phyloP scores from a whole-genome alignment of 1,284 basidiomycete species.

The Chalciporus sp. region DNA sequence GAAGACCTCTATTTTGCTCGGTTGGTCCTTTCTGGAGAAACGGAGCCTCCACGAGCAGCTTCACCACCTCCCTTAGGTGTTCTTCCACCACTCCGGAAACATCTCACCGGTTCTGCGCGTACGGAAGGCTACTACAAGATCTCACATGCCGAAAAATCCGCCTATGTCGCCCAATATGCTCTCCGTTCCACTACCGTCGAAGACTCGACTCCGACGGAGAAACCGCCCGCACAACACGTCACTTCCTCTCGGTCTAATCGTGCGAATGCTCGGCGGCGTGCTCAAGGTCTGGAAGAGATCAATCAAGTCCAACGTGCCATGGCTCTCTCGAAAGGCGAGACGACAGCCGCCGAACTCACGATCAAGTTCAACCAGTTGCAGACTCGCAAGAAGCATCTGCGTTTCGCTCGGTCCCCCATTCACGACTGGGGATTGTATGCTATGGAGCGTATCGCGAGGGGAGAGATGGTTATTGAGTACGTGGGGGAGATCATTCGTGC shows the following conservation, averaged over 20 bases:
- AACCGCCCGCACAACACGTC: constrained; percentile 55
- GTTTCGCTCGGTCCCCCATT: constrained; percentile 94
- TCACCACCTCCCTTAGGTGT: constrained; percentile 35
- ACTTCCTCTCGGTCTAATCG: constrained; percentile 90
- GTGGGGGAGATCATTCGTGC: constrained; percentile 97
- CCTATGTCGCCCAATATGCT: constrained; percentile 83
- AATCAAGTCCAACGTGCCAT: constrained; percentile 80
- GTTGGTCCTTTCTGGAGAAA: constrained; percentile 52
- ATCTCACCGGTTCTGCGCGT: constrained; percentile 81
- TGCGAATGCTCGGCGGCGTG: constrained; percentile 91
- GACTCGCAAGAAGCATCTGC: constrained; percentile 96
- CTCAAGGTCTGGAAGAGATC: constrained; percentile 94
- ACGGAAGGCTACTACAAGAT: constrained; percentile 97
- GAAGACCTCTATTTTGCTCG: constrained; percentile 90
- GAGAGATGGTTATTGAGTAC: constrained; percentile 99
- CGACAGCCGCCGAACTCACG: constrained; percentile 61
- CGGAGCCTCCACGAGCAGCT: constrained; percentile 28
- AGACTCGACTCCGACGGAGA: constrained; percentile 41
- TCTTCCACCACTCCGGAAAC: constrained; percentile 59
- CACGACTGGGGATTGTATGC: constrained; percentile 98
- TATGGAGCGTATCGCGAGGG: constrained; percentile 89
- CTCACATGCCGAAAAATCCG: constrained; percentile 88
- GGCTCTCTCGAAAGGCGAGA: constrained; percentile 73
- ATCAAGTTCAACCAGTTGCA: constrained; percentile 99
- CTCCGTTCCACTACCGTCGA: constrained; percentile 49